These are phyloP conservation scores for Ceratocystis eucalypticola DNA, from an alignment of 2,329 filamentous ascomycete genomes.

Conservation along the genomic window DNA sequence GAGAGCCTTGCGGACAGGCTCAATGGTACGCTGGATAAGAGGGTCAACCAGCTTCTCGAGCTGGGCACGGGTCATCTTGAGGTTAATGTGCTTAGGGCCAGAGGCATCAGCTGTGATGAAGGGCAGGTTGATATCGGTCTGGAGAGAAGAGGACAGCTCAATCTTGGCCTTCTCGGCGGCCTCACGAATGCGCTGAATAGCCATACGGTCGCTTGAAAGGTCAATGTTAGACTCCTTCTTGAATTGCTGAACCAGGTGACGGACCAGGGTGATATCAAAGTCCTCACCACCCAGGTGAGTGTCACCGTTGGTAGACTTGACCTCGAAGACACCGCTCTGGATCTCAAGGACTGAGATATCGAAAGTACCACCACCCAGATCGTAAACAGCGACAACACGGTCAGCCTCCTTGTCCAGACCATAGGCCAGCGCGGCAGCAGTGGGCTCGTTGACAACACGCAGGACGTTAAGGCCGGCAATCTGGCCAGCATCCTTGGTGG, in stretches of 20 bases:
- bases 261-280: slow-evolving; percentile 89
- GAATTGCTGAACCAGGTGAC: slow-evolving; percentile 86
- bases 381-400: slow-evolving; percentile 84
- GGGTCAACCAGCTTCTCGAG: slow-evolving; percentile 88
- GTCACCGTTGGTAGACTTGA: slow-evolving; percentile 98
- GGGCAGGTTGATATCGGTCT: slow-evolving; percentile 95
- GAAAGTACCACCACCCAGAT: slow-evolving; percentile 96
- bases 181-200: slow-evolving; percentile 97
- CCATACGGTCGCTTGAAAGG: slow-evolving; percentile 86
- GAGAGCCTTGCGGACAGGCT: slow-evolving; percentile 89
- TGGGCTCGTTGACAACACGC: slow-evolving; percentile 96
- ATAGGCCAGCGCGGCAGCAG: slow-evolving; percentile 87
- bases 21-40: slow-evolving; percentile 71
- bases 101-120: slow-evolving; percentile 96
- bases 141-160: slow-evolving; percentile 84
- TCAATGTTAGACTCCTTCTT: slow-evolving; percentile 92
- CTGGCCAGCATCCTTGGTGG: slow-evolving; percentile 98
- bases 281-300: slow-evolving; percentile 97
- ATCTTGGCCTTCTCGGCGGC: slow-evolving; percentile 99
- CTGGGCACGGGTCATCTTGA: slow-evolving; percentile 81
- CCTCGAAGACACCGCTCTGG: slow-evolving; percentile 94
- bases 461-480: slow-evolving; percentile 93
- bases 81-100: slow-evolving; percentile 96
- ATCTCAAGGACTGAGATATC: slow-evolving; percentile 98
- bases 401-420: slow-evolving; percentile 91